Base-by-base conservation (phyloP, 495 filamentous ascomycete genomes). In the Tuber microsphaerosporum region DNA sequence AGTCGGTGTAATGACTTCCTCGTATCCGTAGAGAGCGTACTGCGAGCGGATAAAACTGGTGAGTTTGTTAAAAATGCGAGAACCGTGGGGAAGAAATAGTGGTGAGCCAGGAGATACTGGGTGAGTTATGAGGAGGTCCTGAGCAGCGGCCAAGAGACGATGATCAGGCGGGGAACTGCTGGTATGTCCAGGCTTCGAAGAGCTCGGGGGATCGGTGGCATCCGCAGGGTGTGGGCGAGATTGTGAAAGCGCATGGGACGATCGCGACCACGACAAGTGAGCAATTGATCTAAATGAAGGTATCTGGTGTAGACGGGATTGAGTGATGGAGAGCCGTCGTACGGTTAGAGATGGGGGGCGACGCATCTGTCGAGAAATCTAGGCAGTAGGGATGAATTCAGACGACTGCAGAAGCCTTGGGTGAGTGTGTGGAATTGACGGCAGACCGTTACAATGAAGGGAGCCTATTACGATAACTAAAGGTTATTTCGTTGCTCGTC, bases 1-100 rank as follows among this genome's bases (percentile, higher is more conserved):
- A 43, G 91, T 96, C 4, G 94, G 94, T 4, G 94, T 97, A 74
- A 97, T 88, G 75, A 97, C 94, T 84, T 97, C 94, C 75, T 92
- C 87, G 85, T 96, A 97, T 73, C 93, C 94, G 84, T 94, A 96
- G 77, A 89, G 88, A 2, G 90, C 88, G 83, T 97, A 97, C 78
- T 97, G 94, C 65, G 90, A 89, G 69, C 94, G 91, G 74, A 97
- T 88, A 84, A 97, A 97, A 68, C 90, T 86, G 61, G 92, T 87
- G 14, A 97, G 89, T 74, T 93, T 94, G 83, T 96, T 94, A 86
- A 97, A 93, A 73, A 97, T 87, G 75, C 90, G 90, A 8, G 94
- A 90, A 81, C 94, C 94, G 80, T 92, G 90, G 26, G 94, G 94
- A 4, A 94, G 89, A 80, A 97, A 93, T 19, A 97, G 88, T 7